phyloP scores from a whole-genome alignment of 495 filamentous ascomycete genomes.

The Neurospora sp. region DNA sequence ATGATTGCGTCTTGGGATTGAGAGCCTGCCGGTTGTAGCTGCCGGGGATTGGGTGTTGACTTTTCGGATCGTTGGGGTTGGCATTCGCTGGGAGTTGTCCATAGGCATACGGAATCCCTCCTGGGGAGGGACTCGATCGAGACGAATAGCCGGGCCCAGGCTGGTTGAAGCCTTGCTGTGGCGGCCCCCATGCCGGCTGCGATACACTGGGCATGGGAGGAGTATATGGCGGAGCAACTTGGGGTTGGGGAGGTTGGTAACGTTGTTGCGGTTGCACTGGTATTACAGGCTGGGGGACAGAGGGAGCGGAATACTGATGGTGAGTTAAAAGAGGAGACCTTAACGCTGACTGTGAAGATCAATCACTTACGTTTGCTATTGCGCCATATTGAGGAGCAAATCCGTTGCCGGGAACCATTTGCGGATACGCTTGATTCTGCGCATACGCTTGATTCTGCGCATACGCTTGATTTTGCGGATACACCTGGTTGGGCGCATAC shows the following conservation, averaged over 20 bases:
- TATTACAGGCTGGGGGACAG: slow-evolving; percentile 15
- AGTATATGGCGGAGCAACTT: slow-evolving; percentile 30
- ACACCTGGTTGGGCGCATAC: slow-evolving; percentile 23
- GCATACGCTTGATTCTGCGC: neutral
- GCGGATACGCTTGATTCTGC: slow-evolving; percentile 6
- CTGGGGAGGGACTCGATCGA: slow-evolving; percentile 22
- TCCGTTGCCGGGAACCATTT: slow-evolving; percentile 31
- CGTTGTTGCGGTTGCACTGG: slow-evolving; percentile 22
- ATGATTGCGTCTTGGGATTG: slow-evolving; percentile 86
- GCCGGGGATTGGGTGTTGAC: slow-evolving; percentile 67
- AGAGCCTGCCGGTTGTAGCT: slow-evolving; percentile 77
- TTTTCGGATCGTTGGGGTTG: slow-evolving; percentile 55
- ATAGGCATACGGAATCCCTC: slow-evolving; percentile 57
- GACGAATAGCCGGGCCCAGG: slow-evolving; percentile 19
- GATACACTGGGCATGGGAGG: slow-evolving; percentile 28
- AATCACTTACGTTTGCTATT: slow-evolving; percentile 27
- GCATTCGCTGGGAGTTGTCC: slow-evolving; percentile 64
- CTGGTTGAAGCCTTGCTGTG: slow-evolving; percentile 18
- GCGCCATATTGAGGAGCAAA: slow-evolving; percentile 27
- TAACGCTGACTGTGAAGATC: neutral
- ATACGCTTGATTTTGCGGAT: slow-evolving; percentile 1
- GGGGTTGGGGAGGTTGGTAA: slow-evolving; percentile 25
- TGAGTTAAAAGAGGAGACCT: slow-evolving; percentile 6
- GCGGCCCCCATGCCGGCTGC: slow-evolving; percentile 6
- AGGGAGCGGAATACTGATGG: slow-evolving; percentile 18